Conservation (phyloP, 192 early-diverging fungal species). For the Backusella macrospora region DNA sequence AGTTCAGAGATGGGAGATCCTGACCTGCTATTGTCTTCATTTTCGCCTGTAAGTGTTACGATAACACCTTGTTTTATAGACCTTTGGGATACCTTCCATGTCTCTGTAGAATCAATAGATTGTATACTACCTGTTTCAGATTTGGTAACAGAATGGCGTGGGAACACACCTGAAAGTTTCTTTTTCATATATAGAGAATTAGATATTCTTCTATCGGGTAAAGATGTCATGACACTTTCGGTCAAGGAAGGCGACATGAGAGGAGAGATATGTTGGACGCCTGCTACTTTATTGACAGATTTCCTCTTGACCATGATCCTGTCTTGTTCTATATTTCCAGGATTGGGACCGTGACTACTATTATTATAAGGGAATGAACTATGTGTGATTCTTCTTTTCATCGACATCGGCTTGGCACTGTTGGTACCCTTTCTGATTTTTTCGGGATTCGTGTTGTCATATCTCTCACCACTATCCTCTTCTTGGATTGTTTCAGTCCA, state of each 20-base stretch:
- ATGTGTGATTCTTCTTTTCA: not conserved
- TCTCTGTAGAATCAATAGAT: not conserved
- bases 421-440: not conserved
- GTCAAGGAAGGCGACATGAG: not conserved
- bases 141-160: not conserved
- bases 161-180: not conserved
- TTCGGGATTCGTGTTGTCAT: not conserved
- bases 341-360: not conserved
- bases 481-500: not conserved
- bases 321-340: not conserved
- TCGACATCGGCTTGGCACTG: not conserved
- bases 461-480: not conserved
- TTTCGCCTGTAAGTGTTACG: not conserved
- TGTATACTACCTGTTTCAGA: not conserved
- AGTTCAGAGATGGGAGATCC: not conserved
- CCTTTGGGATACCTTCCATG: not conserved
- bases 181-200: not conserved
- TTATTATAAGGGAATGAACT: conserved; percentile 5
- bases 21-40: no score
- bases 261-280: not conserved
- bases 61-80: not conserved
- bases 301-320: not conserved
- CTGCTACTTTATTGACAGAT: not conserved
- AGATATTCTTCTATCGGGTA: not conserved
- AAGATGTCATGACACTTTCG: not conserved